Conservation (phyloP, 164 flowering plant species). For the Santalum album region DNA sequence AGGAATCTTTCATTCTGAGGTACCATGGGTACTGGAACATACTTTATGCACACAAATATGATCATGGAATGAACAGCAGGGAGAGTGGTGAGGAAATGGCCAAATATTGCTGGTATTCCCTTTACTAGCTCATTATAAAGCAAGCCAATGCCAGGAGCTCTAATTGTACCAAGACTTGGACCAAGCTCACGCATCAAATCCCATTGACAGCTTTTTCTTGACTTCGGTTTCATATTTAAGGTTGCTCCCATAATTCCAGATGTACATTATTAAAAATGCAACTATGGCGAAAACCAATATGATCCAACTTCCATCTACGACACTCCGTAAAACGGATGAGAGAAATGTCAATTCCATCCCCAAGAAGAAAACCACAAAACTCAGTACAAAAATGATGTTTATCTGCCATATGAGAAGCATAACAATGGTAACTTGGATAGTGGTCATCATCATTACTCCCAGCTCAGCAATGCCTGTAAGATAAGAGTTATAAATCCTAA, state of each 20-base stretch:
- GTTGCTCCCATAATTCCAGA: slow-evolving; percentile 99
- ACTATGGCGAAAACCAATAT: slow-evolving; percentile 73
- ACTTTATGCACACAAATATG: slow-evolving; percentile 90
- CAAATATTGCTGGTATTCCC: slow-evolving; percentile 94
- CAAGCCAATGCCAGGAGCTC: slow-evolving; percentile 97
- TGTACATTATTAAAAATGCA: slow-evolving; percentile 69
- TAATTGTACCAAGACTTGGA: slow-evolving; percentile 74
- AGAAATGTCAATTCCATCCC: slow-evolving; percentile 78
- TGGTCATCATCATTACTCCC: slow-evolving; percentile 96
- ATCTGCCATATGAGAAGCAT: slow-evolving; percentile 99
- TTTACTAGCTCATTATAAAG: slow-evolving; percentile 89
- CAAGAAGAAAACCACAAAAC: slow-evolving; percentile 61
- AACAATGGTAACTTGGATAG: slow-evolving; percentile 73
- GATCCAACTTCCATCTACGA: slow-evolving; percentile 95
- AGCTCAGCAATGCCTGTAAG: slow-evolving; percentile 85
- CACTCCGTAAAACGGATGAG: slow-evolving; percentile 80
- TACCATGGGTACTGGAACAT: slow-evolving; percentile 95
- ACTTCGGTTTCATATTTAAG: slow-evolving; percentile 97
- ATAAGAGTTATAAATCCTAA: not conserved
- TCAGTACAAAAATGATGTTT: slow-evolving; percentile 61
- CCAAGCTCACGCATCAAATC: slow-evolving; percentile 81
- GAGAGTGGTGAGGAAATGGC: slow-evolving; percentile 90
- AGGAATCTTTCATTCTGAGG: slow-evolving; percentile 94
- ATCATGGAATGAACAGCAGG: slow-evolving; percentile 98
- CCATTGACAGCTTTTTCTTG: slow-evolving; percentile 77